Percentiles rank a stretch among this genome's conserved stretches.
Conservation (phyloP, 2,329 filamentous ascomycete species). For the Cladophialophora yegresii region DNA sequence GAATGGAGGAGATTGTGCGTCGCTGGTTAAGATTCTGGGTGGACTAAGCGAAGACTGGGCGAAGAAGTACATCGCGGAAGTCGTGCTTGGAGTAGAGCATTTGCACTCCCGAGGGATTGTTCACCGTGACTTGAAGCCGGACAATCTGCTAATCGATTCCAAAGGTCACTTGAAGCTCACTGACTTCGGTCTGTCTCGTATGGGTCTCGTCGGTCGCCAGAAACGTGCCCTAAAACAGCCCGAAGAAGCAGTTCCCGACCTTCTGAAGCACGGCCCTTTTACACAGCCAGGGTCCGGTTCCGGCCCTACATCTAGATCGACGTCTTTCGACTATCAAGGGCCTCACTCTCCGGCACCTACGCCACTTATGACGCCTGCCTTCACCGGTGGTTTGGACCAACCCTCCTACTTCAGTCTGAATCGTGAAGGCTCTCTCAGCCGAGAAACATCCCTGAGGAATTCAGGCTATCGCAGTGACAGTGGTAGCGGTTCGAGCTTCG, state of each 20-base stretch:
- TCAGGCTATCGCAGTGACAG: slow-evolving; percentile 90
- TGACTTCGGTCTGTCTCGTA: slow-evolving; percentile 93
- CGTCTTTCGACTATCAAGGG: slow-evolving; percentile 86
- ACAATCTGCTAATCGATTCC: slow-evolving; percentile 95
- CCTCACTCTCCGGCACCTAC: slow-evolving; percentile 76
- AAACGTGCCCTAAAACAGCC: slow-evolving; percentile 82
- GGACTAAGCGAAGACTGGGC: slow-evolving; percentile 96
- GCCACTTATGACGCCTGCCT: slow-evolving; percentile 80
- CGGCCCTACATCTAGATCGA: slow-evolving; percentile 84
- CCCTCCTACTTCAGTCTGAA: slow-evolving; percentile 90
- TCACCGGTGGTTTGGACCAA: slow-evolving; percentile 67
- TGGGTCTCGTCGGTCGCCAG: slow-evolving; percentile 95
- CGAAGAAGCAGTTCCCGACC: slow-evolving; percentile 83
- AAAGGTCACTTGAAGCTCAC: slow-evolving; percentile 96
- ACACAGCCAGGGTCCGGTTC: slow-evolving; percentile 74
- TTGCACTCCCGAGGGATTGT: slow-evolving; percentile 92
- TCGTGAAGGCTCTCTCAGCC: slow-evolving; percentile 58
- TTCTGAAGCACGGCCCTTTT: slow-evolving; percentile 90
- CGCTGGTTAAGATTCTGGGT: slow-evolving; percentile 89
- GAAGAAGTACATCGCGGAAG: slow-evolving; percentile 94
- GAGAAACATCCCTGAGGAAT: slow-evolving; percentile 65
- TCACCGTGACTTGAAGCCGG: slow-evolving; percentile 93
- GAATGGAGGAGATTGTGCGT: slow-evolving; percentile 95
- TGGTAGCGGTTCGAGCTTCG: slow-evolving; percentile 72
- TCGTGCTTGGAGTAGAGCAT: slow-evolving; percentile 95